Conservation (phyloP, 2,329 filamentous ascomycete genomes). For the Pyrenochaeta sp. region DNA sequence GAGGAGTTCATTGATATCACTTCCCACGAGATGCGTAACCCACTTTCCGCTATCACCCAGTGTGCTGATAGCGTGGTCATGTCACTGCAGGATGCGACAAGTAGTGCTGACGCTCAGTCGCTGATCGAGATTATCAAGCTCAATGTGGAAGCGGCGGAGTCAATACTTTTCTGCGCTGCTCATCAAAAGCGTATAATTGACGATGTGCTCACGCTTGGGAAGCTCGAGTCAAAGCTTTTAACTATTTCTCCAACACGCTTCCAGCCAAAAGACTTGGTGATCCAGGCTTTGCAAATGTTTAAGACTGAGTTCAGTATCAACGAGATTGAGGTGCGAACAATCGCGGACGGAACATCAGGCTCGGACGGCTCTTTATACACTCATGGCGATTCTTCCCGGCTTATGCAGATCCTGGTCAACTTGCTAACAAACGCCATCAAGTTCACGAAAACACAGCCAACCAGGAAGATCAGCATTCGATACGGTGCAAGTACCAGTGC, state of each 20-base stretch:
- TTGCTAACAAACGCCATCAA: constrained; percentile 45
- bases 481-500: background rate
- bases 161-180: constrained; percentile 37
- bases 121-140: too few relatives aligned
- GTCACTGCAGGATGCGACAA: too few relatives aligned
- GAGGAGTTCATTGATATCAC: too few relatives aligned
- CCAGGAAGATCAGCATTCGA: constrained; percentile 19
- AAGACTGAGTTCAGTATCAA: constrained; percentile 18
- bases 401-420: constrained; percentile 42
- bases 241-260: constrained; percentile 25
- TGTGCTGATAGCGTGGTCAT: background rate
- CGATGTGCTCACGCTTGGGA: constrained; percentile 28
- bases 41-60: background rate
- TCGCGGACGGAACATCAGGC: too few relatives aligned
- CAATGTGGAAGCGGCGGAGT: constrained; percentile 25
- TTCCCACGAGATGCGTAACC: background rate
- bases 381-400: too few relatives aligned
- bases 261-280: constrained; percentile 22
- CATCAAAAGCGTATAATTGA: constrained; percentile 44
- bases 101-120: too few relatives aligned
- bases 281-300: constrained; percentile 31
- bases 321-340: too few relatives aligned
- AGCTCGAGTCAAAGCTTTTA: constrained; percentile 32
- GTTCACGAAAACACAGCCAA: constrained; percentile 30
- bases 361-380: too few relatives aligned